These are phyloP conservation scores for sunflower (Helianthus annuus) DNA, from an alignment of 129 eudicot genomes.

Conservation along the genomic window DNA sequence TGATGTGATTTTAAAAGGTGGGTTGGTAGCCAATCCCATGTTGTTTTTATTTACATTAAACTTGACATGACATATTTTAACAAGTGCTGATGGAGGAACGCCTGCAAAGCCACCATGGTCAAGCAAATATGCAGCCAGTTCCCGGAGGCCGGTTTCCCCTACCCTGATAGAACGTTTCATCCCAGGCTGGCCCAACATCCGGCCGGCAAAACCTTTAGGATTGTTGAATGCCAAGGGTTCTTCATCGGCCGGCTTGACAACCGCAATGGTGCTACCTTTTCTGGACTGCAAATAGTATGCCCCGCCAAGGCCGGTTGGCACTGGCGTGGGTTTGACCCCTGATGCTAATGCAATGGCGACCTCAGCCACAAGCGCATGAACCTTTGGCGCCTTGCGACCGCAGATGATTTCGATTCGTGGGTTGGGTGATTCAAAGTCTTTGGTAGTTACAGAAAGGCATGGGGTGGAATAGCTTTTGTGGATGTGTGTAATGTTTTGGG, in stretches of 20 bases:
- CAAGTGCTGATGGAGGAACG: conserved; percentile 91
- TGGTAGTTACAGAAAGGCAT: conserved; percentile 60
- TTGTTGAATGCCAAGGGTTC: conserved; percentile 87
- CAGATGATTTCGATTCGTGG: conserved; percentile 72
- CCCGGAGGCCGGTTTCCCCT: conserved; percentile 86
- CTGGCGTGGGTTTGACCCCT: conserved; percentile 68
- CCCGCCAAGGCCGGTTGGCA: conserved; percentile 85
- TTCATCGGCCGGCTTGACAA: conserved; percentile 91
- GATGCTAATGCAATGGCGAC: conserved; percentile 89
- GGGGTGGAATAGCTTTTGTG: conserved; percentile 94
- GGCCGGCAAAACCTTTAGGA: conserved; percentile 88
- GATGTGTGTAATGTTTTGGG: conserved; percentile 49
- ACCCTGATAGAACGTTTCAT: conserved; percentile 83
- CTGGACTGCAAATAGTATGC: conserved; percentile 65
- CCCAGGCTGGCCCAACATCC: conserved; percentile 91
- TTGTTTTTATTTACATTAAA: conserved; percentile 50
- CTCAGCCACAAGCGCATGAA: conserved; percentile 79
- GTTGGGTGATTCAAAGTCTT: conserved; percentile 44
- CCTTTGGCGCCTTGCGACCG: conserved; percentile 66
- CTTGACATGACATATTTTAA: conserved; percentile 59
- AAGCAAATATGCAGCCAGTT: conserved; percentile 89
- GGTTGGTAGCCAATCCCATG: conserved; percentile 25
- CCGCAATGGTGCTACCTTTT: conserved; percentile 65
- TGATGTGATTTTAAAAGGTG: conserved; percentile 73
- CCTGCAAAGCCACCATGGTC: conserved; percentile 94